Conservation (phyloP, 345 rosid genomes). For the Reutealis trisperma region DNA sequence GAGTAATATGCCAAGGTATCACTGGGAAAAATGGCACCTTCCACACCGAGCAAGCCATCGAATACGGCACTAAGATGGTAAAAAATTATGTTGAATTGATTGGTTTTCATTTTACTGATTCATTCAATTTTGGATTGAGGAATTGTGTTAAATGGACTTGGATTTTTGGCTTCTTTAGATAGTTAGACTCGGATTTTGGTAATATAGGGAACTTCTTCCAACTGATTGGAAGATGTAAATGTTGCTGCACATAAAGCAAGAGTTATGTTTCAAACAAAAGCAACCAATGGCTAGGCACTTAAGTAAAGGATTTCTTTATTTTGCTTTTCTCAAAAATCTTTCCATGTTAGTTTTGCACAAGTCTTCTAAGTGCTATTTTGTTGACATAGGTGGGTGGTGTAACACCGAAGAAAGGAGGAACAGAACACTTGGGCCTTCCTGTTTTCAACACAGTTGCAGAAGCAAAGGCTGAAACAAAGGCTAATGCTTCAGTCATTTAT, state of each 20-base stretch:
- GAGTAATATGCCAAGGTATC: conserved; percentile 95
- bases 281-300: background rate
- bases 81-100: too few species aligned
- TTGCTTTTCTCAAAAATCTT: background rate
- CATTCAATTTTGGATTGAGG: background rate
- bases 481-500: conserved; percentile 91
- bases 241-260: background rate
- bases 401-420: conserved; percentile 98
- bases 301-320: background rate
- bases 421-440: conserved; percentile 94
- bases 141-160: too few species aligned
- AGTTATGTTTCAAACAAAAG: background rate
- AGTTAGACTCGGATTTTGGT: background rate
- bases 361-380: background rate
- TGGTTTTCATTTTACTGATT: too few species aligned
- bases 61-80: conserved; percentile 97
- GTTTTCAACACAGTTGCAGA: conserved; percentile 92
- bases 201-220: background rate
- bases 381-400: conserved; percentile 83
- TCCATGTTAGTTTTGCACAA: background rate
- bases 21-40: conserved; percentile 94
- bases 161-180: too few species aligned
- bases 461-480: conserved; percentile 92
- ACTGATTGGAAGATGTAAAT: too few species aligned
- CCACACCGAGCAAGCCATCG: conserved; percentile 97